These are phyloP conservation scores for Cladophialophora immunda DNA, from an alignment of 2,329 filamentous ascomycete species.

Conservation along the genomic window DNA sequence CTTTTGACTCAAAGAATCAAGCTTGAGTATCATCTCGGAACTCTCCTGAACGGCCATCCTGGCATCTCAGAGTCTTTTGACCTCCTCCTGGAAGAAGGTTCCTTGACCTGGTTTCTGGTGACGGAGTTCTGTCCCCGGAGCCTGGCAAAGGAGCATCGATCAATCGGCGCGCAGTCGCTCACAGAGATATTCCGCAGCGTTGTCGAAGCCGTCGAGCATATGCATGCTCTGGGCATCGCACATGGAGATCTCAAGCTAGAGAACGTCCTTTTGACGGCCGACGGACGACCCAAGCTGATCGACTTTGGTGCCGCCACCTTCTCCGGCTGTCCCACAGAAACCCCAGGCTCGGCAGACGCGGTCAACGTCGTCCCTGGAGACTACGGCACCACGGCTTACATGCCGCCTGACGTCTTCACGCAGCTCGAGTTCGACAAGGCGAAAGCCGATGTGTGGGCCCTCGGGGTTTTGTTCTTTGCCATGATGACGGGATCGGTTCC, in stretches of 20 bases:
- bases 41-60: slow-evolving; percentile 1
- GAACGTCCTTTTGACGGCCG: slow-evolving; percentile 5
- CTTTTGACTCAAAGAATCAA: background rate
- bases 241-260: slow-evolving; percentile 14
- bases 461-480: background rate
- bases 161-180: background rate
- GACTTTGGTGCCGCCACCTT: slow-evolving; percentile 9
- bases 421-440: slow-evolving; percentile 12
- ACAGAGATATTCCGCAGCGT: background rate
- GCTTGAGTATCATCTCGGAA: slow-evolving; percentile 12
- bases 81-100: background rate
- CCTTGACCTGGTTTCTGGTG: slow-evolving; percentile 7
- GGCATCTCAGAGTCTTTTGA: background rate
- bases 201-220: background rate
- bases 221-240: background rate
- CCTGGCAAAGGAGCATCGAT: background rate
- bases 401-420: slow-evolving; percentile 7
- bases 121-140: slow-evolving; percentile 8
- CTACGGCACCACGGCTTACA: slow-evolving; percentile 13
- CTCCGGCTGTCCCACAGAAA: background rate
- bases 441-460: slow-evolving; percentile 14
- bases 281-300: slow-evolving; percentile 5
- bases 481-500: slow-evolving; percentile 5
- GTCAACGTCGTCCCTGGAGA: slow-evolving; percentile 11
- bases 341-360: background rate